A percentile compares a stretch with the other conserved stretches of the same genome.
These are phyloP conservation scores for Colletotrichum echinochloae DNA, from an alignment of 2,329 filamentous ascomycete genomes.

Conservation along the genomic window DNA sequence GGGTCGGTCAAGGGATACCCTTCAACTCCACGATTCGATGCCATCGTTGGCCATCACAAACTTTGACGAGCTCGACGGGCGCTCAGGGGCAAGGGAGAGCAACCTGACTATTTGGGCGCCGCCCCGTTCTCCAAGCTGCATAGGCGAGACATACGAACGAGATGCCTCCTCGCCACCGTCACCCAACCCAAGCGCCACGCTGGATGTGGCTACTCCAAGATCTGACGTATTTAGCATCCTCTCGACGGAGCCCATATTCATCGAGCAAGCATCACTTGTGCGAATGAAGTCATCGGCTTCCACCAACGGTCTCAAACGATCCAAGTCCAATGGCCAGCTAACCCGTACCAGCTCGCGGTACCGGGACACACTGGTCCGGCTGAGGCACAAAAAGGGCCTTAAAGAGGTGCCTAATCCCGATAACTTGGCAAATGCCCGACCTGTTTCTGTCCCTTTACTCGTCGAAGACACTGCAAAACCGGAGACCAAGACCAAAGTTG, in stretches of 20 bases:
- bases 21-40: constrained; percentile 17
- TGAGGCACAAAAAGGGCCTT: constrained; percentile 4
- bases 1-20: not conserved
- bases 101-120: constrained; percentile 41
- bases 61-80: constrained; percentile 76
- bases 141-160: constrained; percentile 50
- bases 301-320: constrained; percentile 46
- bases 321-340: constrained; percentile 54
- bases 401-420: constrained; percentile 19
- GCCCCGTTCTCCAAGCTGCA: constrained; percentile 48
- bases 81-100: constrained; percentile 82
- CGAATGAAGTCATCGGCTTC: constrained; percentile 49
- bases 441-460: constrained; percentile 46
- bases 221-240: constrained; percentile 51
- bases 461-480: constrained; percentile 43
- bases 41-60: constrained; percentile 49
- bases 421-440: constrained; percentile 39
- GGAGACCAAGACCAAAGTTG: constrained; percentile 44
- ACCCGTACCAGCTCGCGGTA: constrained; percentile 48
- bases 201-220: constrained; percentile 47
- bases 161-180: constrained; percentile 28
- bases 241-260: constrained; percentile 53
- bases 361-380: constrained; percentile 44
- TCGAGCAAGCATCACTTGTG: constrained; percentile 55
- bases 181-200: constrained; percentile 38